Base-by-base conservation (phyloP, 2,329 filamentous ascomycete genomes). In the Pyricularia sp. region DNA sequence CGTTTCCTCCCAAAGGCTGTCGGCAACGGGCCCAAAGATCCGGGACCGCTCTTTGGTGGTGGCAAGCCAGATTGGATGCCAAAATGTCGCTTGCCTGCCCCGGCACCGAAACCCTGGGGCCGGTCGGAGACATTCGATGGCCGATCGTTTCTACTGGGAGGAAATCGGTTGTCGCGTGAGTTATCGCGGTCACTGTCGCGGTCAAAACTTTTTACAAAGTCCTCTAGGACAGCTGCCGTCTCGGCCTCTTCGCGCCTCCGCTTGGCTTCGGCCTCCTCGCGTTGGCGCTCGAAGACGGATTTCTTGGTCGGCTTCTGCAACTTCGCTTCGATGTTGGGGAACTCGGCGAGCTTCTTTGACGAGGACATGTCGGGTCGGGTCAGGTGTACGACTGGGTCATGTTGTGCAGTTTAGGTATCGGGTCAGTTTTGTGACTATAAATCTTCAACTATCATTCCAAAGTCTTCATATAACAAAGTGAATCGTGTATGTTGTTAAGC, bases 231-330 rank as follows among this genome's bases (percentile, higher is more conserved):
- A 28, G 91, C 91, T 26, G 89, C 90, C 7, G 90, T 96, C 77
- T 96, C 93, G 69, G 88, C 91, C 71, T 88, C 89, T 75, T 96
- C 93, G 69, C 91, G 84, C 70, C 85, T 83, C 66, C 90, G 87
- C 78, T 96, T 96, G 28, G 91, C 91, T 79, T 96, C 91, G 65
- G 90, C 90, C 74, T 96, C 91, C 66, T 90, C 90, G 75, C 90
- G 91, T 74, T 96, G 90, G 70, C 88, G 88, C 77, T 96, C 93
- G 74, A 96, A 96, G 30, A 89, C 82, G 24, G 91, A 96, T 73
- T 94, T 90, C 76, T 93, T 94, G 67, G 87, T 83, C 0, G 90
- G 86, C 62, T 90, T 90, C 65, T 88, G 85, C 63, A 94, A 85
- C 76, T 96, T 96, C 63, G 87, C 83, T 65, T 88, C 84, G 66